Base-by-base conservation (phyloP, 2,329 filamentous ascomycete species). In the Fusarium incarnatum region DNA sequence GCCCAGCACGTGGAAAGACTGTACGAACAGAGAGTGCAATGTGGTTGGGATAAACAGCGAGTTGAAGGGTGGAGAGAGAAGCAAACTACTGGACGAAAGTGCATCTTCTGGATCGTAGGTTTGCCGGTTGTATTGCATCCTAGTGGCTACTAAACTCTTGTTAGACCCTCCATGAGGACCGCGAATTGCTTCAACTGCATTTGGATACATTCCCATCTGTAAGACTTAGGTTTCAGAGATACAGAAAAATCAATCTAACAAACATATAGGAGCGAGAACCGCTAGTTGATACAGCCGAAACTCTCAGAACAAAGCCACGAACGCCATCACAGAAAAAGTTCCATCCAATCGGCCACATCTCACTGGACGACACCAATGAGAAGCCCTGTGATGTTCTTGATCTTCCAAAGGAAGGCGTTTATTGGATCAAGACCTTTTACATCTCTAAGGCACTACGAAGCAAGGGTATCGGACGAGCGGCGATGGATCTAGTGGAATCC, bases 351-450 rank as follows among this genome's bases (percentile, higher is more conserved):
- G 74, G 74, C 4, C 74, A 76, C 11, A 75, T 76, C 30, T 75
- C 74, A 16, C 64, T 76, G 0, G 74, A 76, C 1, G 60, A 64
- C 8, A 48, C 47, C 25, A 66, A 76, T 28, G 54, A 64, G 6
- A 71, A 69, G 13, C 54, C 65, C 0, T 42, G 44, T 1, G 34
- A 53, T 6, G n/a, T 49, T 0, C 50, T 78, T 0, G 64, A 76
- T 2, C 55, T 78, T 5, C 73, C 75, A 0, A 25, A 45, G 1
- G 59, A 72, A 2, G 54, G 50, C 5, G 40, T 75, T 9, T 77
- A 73, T 48, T 78, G 76, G 76, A 78, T 78, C 41, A 78, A 78
- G 45, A 77, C 68, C 0, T 73, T 78, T 9, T 78, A 75, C 27
- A 71, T 78, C 2, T 70, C 75, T 0, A 46, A 66, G 7, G 70